Conservation (phyloP, 2,329 filamentous ascomycete genomes). For the Pseudogymnoascus verrucosus region DNA sequence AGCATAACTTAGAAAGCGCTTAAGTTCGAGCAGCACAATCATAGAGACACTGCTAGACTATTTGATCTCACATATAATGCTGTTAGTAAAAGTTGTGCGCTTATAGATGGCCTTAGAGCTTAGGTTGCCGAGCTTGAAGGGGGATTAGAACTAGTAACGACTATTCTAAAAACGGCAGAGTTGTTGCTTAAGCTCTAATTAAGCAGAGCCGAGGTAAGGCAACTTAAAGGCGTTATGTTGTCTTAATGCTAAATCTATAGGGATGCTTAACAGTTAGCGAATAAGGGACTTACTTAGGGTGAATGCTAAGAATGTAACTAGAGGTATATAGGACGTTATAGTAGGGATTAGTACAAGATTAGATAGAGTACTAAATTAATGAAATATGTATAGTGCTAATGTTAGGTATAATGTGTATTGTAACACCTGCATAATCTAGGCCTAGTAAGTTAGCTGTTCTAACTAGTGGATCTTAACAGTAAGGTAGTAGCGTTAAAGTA, state of each 20-base stretch:
- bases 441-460: not conserved
- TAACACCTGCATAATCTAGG: not conserved
- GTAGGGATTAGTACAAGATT: not conserved
- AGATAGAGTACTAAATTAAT: not conserved
- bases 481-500: not conserved
- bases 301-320: not conserved
- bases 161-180: not conserved
- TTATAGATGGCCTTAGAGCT: slow-evolving; percentile 9
- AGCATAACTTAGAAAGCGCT: slow-evolving; percentile 5
- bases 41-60: slow-evolving; percentile 11
- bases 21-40: slow-evolving; percentile 8
- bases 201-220: not conserved
- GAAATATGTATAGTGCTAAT: not conserved
- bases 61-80: slow-evolving; percentile 12
- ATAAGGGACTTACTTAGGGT: not conserved
- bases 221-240: not conserved
- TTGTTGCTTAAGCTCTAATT: not conserved
- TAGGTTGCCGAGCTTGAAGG: not conserved
- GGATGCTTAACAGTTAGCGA: not conserved
- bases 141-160: not conserved
- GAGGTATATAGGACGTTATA: not conserved
- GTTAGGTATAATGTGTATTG: not conserved
- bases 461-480: not conserved
- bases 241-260: not conserved
- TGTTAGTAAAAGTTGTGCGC: slow-evolving; percentile 9